Evolutionary conservation across 192 early-diverging fungal species (phyloP).

Genomic region (Backusella parvicylindrica): DNA sequence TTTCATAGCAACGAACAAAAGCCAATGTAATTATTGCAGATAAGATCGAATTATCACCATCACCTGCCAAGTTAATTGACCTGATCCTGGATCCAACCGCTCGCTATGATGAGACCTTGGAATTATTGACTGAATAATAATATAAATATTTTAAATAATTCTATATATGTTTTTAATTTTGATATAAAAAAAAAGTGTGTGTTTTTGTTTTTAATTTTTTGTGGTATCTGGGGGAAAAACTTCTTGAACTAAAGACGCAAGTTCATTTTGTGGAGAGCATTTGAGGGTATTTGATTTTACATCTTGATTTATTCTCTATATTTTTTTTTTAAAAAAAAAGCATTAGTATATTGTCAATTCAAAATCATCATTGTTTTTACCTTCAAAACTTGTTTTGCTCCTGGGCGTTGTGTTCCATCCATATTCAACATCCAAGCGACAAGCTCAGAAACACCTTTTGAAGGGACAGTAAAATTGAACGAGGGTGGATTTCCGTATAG

Average conservation of each 20-base stretch:
- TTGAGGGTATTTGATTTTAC: slow-evolving; percentile 19
- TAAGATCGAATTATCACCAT: neutral
- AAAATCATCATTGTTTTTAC: neutral
- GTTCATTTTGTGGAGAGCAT: slow-evolving; percentile 23
- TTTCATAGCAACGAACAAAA: neutral
- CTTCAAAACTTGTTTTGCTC: slow-evolving; percentile 21
- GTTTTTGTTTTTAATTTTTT: slow-evolving; percentile 8
- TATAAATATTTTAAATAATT: neutral
- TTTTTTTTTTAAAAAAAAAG: neutral
- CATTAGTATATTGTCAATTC: neutral
- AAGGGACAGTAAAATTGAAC: slow-evolving; percentile 30
- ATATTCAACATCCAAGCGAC: slow-evolving; percentile 24
- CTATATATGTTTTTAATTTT: neutral
- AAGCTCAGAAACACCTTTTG: slow-evolving; percentile 12
- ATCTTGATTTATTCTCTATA: slow-evolving; percentile 15
- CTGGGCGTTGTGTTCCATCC: slow-evolving; percentile 17
- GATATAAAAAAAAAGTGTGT: neutral
- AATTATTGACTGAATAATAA: neutral
- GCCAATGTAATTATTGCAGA: neutral
- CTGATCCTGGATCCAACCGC: neutral
- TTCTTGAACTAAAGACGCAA: slow-evolving; percentile 25
- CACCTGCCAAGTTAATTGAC: neutral
- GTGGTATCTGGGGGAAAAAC: slow-evolving; percentile 26
- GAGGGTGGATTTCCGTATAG: slow-evolving; percentile 22
- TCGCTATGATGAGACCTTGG: neutral